These are phyloP conservation scores for Agrostemma githago DNA, from an alignment of 148 eudicot species.

Conservation along the genomic window DNA sequence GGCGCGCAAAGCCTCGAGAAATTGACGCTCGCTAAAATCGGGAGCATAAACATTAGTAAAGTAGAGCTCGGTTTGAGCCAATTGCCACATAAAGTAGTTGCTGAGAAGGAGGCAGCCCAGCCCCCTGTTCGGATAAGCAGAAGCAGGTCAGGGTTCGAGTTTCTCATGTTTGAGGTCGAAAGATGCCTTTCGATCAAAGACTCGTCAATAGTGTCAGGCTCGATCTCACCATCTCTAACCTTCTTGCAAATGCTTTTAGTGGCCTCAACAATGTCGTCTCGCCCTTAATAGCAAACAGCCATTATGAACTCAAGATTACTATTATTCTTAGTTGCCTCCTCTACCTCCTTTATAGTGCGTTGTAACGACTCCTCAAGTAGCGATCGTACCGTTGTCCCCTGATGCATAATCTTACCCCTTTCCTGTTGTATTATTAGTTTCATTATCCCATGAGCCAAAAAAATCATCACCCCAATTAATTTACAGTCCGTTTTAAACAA, in stretches of 20 bases:
- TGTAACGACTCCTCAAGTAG: too few species aligned
- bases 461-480: too few species aligned
- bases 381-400: too few species aligned
- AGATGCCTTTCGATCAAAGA: background rate
- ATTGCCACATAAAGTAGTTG: conserved; percentile 16
- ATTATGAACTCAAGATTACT: conserved; percentile 6
- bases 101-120: conserved; percentile 1
- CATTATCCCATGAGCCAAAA: too few species aligned
- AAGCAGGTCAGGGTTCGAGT: background rate
- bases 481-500: too few species aligned
- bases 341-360: conserved; percentile 2
- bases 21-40: conserved; percentile 14
- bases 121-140: conserved; percentile 18
- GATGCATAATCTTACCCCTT: too few species aligned
- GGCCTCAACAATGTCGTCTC: conserved; percentile 14
- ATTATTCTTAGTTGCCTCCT: conserved; percentile 4
- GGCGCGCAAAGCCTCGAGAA: conserved; percentile 7
- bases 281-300: background rate
- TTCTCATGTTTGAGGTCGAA: background rate
- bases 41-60: conserved; percentile 17
- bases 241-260: background rate
- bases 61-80: conserved; percentile 14
- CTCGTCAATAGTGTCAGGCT: conserved; percentile 1
- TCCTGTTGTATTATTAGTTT: too few species aligned
- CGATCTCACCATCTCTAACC: background rate